Evolutionary conservation across 352 stramenopile genomes (phyloP), one percentile per base, ranked within the genome.

Genomic region (Phytopythium oedochilum): DNA sequence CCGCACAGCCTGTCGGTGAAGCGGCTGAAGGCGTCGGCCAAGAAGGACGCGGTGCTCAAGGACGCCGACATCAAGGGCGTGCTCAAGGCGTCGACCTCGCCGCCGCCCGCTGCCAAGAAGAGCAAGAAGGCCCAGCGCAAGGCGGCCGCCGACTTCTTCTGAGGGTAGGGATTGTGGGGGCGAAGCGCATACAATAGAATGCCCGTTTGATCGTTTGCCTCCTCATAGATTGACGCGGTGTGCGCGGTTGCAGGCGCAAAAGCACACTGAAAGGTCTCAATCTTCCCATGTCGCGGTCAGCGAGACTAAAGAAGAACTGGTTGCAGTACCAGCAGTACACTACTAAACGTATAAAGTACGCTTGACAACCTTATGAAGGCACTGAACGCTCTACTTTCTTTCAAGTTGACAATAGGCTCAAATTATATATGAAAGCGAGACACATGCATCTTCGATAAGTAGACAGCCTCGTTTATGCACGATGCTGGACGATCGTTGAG

Each of bases 1-100:
- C 68, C 71, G 20, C 81, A 94, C 52, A 77, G 83, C 35, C 64
- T 92, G 32, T 94, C 84, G 44, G 73, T 94, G 40, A 94, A 94
- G 69, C 80, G 82, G 14, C 69, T 94, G 18, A 88, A 86, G 55
- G 83, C 83, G 32, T 92, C 78, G 40, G 78, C 78, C 14, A 88
- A 81, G 62, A 78, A 83, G 47, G 71, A 87, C 39, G 51, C 63
- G 14, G 66, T 74, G 25, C 53, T 66, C 18, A 88, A 88, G 61
- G 59, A 68, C 12, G 74, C 70, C 25, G 70, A 70, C 31, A 75
- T 88, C 55, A 92, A 94, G 68, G 64, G 84, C 43, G 79, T 92
- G 47, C 70, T 94, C 35, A 93, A 93, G 75, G 68, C 69, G 10
- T 60, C 50, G 22, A 58, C 61, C 2, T 38, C 60, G 32, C 52